These are phyloP conservation scores for Malus hybrid DNA, from an alignment of 331 rosid species.

Conservation along the genomic window DNA sequence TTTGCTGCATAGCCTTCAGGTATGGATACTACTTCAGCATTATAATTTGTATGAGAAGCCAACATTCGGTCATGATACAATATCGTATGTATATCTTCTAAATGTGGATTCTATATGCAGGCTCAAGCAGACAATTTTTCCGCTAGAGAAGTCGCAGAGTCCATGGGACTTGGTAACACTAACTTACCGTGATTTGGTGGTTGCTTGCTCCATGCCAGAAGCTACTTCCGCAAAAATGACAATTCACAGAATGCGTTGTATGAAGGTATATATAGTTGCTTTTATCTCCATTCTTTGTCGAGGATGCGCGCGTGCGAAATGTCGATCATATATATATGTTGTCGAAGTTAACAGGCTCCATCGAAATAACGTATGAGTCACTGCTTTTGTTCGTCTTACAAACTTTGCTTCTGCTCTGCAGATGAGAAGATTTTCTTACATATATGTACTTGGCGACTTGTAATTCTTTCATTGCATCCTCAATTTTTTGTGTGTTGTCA, in stretches of 20 bases:
- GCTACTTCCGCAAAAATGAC: not conserved
- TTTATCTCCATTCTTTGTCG: not conserved
- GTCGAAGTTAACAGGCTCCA: not conserved
- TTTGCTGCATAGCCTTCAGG: constrained; percentile 95
- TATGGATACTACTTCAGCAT: constrained; percentile 16
- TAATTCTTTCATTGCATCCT: constrained; percentile 1
- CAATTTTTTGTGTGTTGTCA: not conserved
- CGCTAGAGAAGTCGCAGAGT: constrained; percentile 73
- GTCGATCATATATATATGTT: not conserved
- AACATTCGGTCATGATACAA: not conserved
- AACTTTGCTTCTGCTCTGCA: not conserved
- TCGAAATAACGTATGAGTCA: not conserved
- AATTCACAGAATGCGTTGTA: not conserved
- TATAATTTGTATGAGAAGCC: not conserved
- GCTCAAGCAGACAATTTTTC: constrained; percentile 72
- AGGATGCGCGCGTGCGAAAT: not conserved
- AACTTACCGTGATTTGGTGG: constrained; percentile 45
- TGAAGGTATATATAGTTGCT: not conserved
- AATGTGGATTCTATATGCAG: constrained; percentile 30
- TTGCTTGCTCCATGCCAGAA: not conserved
- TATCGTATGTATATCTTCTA: not conserved
- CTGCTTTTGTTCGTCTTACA: not conserved
- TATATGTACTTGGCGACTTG: not conserved
- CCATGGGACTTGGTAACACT: constrained; percentile 77
- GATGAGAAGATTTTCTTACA: not conserved